Base-by-base conservation (phyloP, 2,329 filamentous ascomycete species). In the Scedosporium aurantiacum region DNA sequence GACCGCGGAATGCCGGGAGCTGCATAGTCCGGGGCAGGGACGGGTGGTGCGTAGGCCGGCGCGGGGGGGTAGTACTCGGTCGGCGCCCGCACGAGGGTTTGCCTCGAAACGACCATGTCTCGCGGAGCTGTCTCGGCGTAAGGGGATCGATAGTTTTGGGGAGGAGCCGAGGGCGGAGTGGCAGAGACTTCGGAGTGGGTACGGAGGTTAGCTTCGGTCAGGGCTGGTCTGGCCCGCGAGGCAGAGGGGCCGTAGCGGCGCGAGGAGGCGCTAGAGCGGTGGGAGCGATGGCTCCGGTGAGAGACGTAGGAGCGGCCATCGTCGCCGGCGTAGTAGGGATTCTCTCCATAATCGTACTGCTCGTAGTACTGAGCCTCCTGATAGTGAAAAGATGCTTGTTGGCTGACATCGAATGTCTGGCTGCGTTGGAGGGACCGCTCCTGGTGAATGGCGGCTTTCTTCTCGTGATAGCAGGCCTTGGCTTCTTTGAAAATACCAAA, bases 401-500 rank as follows among this genome's bases (percentile, higher is more conserved):
- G 4, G 55, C 52, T 25, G n/a, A 43, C 70, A 62, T 82, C 76
- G 64, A 78, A 81, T 3, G 80, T 87, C 65, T 86, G 82, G 61
- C 87, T 80, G 68, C 87, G 85, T 68, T 85, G 82, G 54, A 79
- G 67, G n/a, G 72, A 70, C 14, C 76, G 76, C 66, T 90, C 84
- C 21, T 87, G 84, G 71, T 85, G 86, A 67, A 96, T 82, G 67
- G 91, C 85, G 5, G 90, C 88, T 73, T 95, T 96, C 70, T 90
- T 90, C 70, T 96, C 90, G 62, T 87, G 82, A 75, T 97, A 97
- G 63, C 90, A 89, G 60, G 87, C 85, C 71, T 90, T 91, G 65
- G 92, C 93, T 71, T 97, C 91, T 72, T 91, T 96, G 80, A 96
- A 95, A 70, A 97, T 88, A 71, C 86, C 87, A 70, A 95, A 83